Percentiles rank a stretch among this genome's conserved stretches.
These are phyloP conservation scores for Trichoderma gamsii DNA, from an alignment of 495 filamentous ascomycete species.

Conservation along the genomic window DNA sequence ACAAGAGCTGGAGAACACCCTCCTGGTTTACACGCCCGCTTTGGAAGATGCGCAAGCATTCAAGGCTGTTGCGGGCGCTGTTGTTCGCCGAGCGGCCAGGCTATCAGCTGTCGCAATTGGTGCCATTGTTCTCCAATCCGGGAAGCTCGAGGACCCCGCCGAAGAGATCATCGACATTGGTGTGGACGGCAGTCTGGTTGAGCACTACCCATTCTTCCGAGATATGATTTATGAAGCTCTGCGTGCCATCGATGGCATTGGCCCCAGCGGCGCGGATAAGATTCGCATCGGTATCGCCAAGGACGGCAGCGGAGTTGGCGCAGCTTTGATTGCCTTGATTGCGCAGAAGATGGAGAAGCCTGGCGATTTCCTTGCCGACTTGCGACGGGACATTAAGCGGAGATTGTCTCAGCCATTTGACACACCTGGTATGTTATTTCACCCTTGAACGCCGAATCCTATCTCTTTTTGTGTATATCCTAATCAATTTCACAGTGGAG, in stretches of 20 bases:
- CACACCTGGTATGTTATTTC: not conserved
- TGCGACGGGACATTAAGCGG: constrained; percentile 4
- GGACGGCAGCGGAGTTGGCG: constrained; percentile 88
- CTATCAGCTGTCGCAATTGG: constrained; percentile 80
- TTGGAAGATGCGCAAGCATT: constrained; percentile 77
- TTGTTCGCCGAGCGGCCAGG: constrained; percentile 84
- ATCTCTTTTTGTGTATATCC: not conserved
- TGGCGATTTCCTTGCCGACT: constrained; percentile 20
- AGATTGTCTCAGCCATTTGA: not conserved
- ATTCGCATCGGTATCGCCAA: constrained; percentile 89
- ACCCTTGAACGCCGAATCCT: not conserved
- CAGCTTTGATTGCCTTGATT: constrained; percentile 82
- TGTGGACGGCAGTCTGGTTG: constrained; percentile 84
- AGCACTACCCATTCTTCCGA: constrained; percentile 87
- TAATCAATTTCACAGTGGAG: not conserved
- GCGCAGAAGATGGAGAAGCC: constrained; percentile 47
- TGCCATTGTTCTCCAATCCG: constrained; percentile 70
- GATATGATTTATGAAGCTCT: constrained; percentile 69
- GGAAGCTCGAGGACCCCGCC: constrained; percentile 49
- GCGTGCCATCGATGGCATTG: constrained; percentile 63
- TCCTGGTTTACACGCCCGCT: constrained; percentile 64
- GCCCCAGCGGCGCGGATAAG: constrained; percentile 64
- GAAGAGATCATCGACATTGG: constrained; percentile 76
- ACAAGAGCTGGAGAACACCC: constrained; percentile 65
- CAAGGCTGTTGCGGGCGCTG: constrained; percentile 70